Evolutionary conservation across 139 green algal genomes (phyloP).

Genomic region (Micractinium sp.): DNA sequence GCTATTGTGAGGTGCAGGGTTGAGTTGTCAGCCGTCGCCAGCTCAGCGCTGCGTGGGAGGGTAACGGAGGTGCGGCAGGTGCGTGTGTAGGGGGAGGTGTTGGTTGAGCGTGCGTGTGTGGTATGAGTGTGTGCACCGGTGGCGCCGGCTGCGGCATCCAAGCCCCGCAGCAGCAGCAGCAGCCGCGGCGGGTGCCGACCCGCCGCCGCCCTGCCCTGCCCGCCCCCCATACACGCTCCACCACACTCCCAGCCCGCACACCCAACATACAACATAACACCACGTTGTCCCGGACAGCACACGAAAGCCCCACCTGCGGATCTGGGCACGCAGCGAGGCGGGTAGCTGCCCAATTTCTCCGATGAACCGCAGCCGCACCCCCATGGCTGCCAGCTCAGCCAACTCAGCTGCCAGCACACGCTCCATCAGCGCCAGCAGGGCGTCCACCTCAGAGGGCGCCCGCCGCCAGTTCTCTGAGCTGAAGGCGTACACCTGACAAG

Average conservation of each 20-base stretch:
- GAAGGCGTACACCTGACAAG: slow-evolving; percentile 43
- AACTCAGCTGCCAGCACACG: slow-evolving; percentile 46
- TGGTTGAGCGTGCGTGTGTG: no score
- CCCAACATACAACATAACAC: neutral
- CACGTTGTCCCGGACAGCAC: no score
- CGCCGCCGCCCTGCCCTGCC: neutral
- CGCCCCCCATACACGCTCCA: neutral
- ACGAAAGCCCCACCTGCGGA: neutral
- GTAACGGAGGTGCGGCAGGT: neutral
- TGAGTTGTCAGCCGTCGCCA: slow-evolving; percentile 51
- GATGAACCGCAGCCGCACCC: slow-evolving; percentile 62
- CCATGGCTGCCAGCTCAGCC: slow-evolving; percentile 15
- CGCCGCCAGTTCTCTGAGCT: slow-evolving; percentile 73
- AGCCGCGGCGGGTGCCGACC: neutral
- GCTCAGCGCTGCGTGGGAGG: slow-evolving; percentile 39
- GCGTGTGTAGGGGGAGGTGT: neutral
- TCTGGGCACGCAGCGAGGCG: slow-evolving; percentile 32
- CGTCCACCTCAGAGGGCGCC: slow-evolving; percentile 44
- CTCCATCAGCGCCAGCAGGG: slow-evolving; percentile 65
- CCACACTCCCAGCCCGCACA: neutral
- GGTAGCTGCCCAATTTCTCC: slow-evolving; percentile 52
- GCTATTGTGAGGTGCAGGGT: slow-evolving; percentile 64
- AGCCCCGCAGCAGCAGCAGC: neutral
- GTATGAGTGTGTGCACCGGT: neutral
- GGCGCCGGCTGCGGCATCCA: no score